Evolutionary conservation across 805 yeast species (phyloP), one percentile per base, ranked within the genome.

Genomic region (Lachancea sp.): DNA sequence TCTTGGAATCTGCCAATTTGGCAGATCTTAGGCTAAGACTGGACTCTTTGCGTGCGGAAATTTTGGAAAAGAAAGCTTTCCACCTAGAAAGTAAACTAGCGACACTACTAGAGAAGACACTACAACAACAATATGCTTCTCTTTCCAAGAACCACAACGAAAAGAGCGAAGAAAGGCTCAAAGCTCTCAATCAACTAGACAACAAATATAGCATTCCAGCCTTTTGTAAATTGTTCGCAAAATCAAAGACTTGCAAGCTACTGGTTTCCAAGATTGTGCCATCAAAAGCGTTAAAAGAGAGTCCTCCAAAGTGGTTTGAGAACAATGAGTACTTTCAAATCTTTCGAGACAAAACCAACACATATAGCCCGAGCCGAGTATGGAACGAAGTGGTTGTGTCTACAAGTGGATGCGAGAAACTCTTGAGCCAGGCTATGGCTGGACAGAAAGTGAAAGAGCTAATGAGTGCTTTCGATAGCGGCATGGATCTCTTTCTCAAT

Each of bases 371-470:
- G 13, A 59, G 69, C 2, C 63, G 70, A 29, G 60, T 64, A 24
- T 77, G 69, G 58, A 65, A 61, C 38, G 58, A 60, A 8, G 49
- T 56, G 9, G 47, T 60, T 2, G 26, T 50, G 34, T 50, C 50
- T 23, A 49, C 45, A 18, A 51, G 51, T 5, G 48, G 49, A 12
- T 55, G 54, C 8, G 56, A 51, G 17, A 53, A 54, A 29, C 36
- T 58, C 8, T 38, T 52, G 28, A 77, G 79, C 52, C 69, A 66
- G 40, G 51, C 69, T 34, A 58, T 78, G 39, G 67, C 68, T 40
- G 57, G 72, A 46, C 68, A 68, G 28, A 65, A 71, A 30, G 65
- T 70, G n/a, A 68, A 77, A 47, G 74, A 75, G 16, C 56, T 70
- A 20, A 55, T 73, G 38, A 61, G 65, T 3, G 56, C 61, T 17